Evolutionary conservation across 305 asterid species (phyloP).

Genomic region (Solanum hybrid): DNA sequence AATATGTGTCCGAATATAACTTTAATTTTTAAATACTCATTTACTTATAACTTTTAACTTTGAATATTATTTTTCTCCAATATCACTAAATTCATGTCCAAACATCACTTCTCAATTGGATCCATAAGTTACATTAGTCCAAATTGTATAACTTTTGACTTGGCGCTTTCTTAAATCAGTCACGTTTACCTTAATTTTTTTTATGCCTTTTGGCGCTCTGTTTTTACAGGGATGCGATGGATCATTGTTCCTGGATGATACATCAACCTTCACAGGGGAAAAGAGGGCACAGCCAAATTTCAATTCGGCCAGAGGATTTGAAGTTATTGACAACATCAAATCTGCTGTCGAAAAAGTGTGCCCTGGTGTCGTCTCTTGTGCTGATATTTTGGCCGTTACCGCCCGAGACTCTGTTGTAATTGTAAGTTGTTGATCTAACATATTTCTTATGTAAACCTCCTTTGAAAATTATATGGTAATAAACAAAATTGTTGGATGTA

Average conservation of each 20-base stretch:
- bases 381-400: conserved; percentile 57
- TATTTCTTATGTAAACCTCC: background rate
- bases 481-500: background rate
- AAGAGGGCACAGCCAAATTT: conserved; percentile 54
- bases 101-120: too few relatives aligned
- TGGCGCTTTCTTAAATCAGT: background rate
- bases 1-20: background rate
- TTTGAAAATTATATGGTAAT: background rate
- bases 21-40: too few relatives aligned
- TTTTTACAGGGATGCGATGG: conserved; percentile 67
- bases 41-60: too few relatives aligned
- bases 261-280: conserved; percentile 59
- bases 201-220: background rate
- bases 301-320: conserved; percentile 61
- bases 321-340: conserved; percentile 59
- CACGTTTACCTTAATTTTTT: background rate
- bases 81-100: background rate
- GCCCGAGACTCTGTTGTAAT: conserved; percentile 56
- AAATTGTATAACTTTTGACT: background rate
- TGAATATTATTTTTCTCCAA: background rate
- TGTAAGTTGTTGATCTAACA: conserved; percentile 26
- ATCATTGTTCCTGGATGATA: conserved; percentile 71
- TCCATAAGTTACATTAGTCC: background rate
- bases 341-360: conserved; percentile 56
- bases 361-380: conserved; percentile 61